Evolutionary conservation across 2,329 filamentous ascomycete genomes (phyloP), one percentile per base, ranked within the genome.

Genomic region (Scytalidium sp.): DNA sequence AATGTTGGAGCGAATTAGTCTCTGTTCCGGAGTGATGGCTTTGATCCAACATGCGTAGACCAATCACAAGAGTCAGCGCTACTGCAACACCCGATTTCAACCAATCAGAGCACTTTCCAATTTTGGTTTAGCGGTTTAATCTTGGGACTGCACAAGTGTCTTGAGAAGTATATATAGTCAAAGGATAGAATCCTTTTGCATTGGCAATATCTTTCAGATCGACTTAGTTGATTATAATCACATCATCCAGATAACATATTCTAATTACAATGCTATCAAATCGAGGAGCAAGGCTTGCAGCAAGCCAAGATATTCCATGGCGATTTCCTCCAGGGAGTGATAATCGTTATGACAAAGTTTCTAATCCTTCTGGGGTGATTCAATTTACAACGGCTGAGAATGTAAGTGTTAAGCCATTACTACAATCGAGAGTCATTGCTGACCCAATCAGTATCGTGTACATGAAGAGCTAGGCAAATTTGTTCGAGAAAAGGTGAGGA

Each of bases 381-480:
- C 50, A 50, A 10, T 55, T 60, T 41, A 45, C 23, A 7, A 57
- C 49, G 8, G 54, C 57, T 15, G 57, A 60, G 36, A 60, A 57
- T 47, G 57, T 58, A 36, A 41, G 50, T 45, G 5, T 5, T 17
- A 44, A 19, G 43, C 3, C 4, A 19, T n/a, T 10, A 11, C 11
- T 11, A n/a, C 21, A 10, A 23, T 3, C 25, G 39, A 25, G 10
- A 27, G 21, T 45, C 9, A 3, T 22, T 9, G 23, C 32, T 25
- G 19, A 17, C 13, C 19, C 4, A 2, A 22, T 11, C 46, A 74
- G 71, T 54, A 57, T 46, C 58, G 65, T 15, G 66, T 73, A 57
- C 63, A 66, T 10, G 53, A 62, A 11, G 67, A 73, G 19, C 61
- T 74, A 19, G 59, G 63, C 11, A 58, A 65, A 8, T 74, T 68